Evolutionary conservation across 345 rosid species (phyloP), one percentile per base, ranked within the genome.

Genomic region (Capsella bursapastoris): DNA sequence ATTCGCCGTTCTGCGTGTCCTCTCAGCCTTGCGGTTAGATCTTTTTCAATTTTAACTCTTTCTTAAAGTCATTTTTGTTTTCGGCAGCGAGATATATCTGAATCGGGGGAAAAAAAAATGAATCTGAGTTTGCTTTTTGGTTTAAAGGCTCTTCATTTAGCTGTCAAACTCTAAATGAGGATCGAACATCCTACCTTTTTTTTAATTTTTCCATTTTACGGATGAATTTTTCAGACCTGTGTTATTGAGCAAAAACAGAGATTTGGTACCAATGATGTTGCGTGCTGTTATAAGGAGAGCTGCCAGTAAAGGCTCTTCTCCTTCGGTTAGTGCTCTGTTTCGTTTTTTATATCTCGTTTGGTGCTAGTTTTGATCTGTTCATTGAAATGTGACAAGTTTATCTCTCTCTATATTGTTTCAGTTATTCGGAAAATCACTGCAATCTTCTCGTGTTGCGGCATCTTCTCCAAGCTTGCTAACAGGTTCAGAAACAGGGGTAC

Each of bases 401-500:
- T 22, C 2, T 12, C 57, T 65, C 48, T 35, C 25, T 52, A 8
- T 37, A 37, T 66, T 66, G 25, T 8, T 35, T 66, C 49, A 62
- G 66, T 27, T 43, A 8, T 43, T 62, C 12, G 65, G 75, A 72
- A 79, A 78, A 76, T 83, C 86, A n/a, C 55, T 78, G 61, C 84
- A 69, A 68, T 73, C 79, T 18, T 57, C 65, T 72, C 81, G 86
- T 41, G 74, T 81, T 50, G 86, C 70, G 6, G 66, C 77, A 11
- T 80, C 84, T 75, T 35, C 82, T 2, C 70, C 79, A 44, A 64
- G 82, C 77, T 83, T 77, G 51, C 69, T 83, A 16, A 72, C 79
- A 32, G 43, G 70, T 75, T 75, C 82, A 16, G 84, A 82, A 45
- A 70, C 78, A 47, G 81, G 84, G 90, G 94, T 89, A 57, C 31